A percentile compares a stretch with the other conserved stretches of the same genome.
Conservation (phyloP, 768 basidiomycete species). For the Mrakia frigida region DNA sequence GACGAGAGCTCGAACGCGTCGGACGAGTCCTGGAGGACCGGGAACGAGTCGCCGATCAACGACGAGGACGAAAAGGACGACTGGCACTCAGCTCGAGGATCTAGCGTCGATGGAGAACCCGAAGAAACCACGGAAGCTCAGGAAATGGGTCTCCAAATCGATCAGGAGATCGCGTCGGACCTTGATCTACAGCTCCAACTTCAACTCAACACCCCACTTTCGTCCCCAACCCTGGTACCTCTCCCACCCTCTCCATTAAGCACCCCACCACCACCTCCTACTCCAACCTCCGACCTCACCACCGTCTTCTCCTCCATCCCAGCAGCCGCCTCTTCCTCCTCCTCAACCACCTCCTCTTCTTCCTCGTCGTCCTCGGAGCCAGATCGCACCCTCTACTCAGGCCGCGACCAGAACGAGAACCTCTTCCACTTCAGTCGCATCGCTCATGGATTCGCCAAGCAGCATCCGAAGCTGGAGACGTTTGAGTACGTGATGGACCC, state of each 20-base stretch:
- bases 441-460: not conserved
- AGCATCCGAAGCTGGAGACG: not conserved
- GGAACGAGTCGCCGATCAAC: not conserved
- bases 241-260: too few species aligned
- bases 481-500: not conserved
- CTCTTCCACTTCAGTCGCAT: not conserved
- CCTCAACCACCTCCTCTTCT: not conserved
- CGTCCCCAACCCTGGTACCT: too few species aligned
- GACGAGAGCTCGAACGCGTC: not conserved
- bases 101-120: not conserved
- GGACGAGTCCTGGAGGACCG: not conserved
- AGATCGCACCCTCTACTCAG: not conserved
- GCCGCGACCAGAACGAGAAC: not conserved
- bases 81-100: not conserved
- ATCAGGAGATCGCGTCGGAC: too few species aligned
- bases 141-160: not conserved
- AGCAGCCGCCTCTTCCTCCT: not conserved
- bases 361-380: not conserved
- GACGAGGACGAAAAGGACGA: not conserved
- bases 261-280: not conserved
- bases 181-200: too few species aligned
- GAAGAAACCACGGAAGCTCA: not conserved
- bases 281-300: not conserved
- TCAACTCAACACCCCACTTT: too few species aligned
- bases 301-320: not conserved